Conservation (phyloP, 2,329 filamentous ascomycete species). For the Lecanosticta acicola region DNA sequence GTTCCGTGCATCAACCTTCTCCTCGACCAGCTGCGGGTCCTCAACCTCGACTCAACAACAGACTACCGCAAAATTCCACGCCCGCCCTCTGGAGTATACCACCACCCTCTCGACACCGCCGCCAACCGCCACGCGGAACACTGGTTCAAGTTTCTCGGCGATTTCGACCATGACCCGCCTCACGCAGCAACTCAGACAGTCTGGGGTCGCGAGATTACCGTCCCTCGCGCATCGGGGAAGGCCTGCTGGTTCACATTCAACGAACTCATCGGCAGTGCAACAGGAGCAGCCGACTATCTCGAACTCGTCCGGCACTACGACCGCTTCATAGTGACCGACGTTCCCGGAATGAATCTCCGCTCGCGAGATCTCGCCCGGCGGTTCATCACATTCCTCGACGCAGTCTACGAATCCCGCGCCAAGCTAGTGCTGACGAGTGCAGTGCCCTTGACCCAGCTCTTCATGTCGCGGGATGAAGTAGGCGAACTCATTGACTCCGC, state of each 20-base stretch:
- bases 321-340: conserved; percentile 83
- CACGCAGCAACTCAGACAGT: conserved; percentile 75
- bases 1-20: conserved; percentile 91
- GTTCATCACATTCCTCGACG: conserved; percentile 97
- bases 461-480: conserved; percentile 46
- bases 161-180: conserved; percentile 68
- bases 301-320: conserved; percentile 87
- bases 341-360: conserved; percentile 64
- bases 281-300: conserved; percentile 89
- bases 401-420: conserved; percentile 86
- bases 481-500: conserved; percentile 40
- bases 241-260: conserved; percentile 90
- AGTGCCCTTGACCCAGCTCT: conserved; percentile 78
- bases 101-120: conserved; percentile 74
- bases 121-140: conserved; percentile 79
- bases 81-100: conserved; percentile 88
- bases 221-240: conserved; percentile 80
- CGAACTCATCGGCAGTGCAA: conserved; percentile 82
- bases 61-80: conserved; percentile 97
- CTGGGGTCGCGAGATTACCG: conserved; percentile 85
- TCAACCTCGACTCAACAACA: conserved; percentile 90
- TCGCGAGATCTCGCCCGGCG: conserved; percentile 81
- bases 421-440: conserved; percentile 91
- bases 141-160: conserved; percentile 93
- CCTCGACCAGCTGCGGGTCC: conserved; percentile 74